Evolutionary conservation across 2,329 filamentous ascomycete genomes (phyloP), one percentile per base, ranked within the genome.

Genomic region (Exophiala xenobiotica): DNA sequence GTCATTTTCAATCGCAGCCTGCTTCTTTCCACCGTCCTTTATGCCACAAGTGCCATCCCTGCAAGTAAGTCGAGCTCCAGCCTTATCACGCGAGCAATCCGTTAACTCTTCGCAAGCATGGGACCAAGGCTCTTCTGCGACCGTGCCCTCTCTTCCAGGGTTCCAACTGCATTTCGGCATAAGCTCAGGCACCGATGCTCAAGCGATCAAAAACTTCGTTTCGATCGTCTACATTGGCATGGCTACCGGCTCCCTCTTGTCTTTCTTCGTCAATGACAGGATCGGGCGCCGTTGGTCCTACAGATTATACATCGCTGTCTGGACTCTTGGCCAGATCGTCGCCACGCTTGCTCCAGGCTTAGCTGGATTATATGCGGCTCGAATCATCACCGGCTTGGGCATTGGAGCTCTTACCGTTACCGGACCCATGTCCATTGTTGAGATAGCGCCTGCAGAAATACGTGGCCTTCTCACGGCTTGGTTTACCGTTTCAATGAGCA

Each of bases 231-330:
- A 71, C 47, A 57, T 73, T 29, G 66, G 65, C 2, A 57, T 51
- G 29, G 66, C 59, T 29, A 53, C 64, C 3, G 67, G 68, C 1
- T 63, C 68, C 1, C 60, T 46, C 11, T 46, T 68, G 3, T 68
- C 68, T 4, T 73, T 70, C 60, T 69, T 72, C 57, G 51, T 72
- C 56, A 71, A 72, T 58, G 69, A 74, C 51, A 61, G 64, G 4
- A 63, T 73, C 18, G 71, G 72, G 1, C 66, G 71, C 1, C 59
- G 68, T 18, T 73, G 71, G 70, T 69, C 70, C 1, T 63, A 64
- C 5, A 66, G 71, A 1, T 55, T 74, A 1, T 74, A 75, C 57
- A 64, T 63, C 24, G 9, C 51, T 23, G 58, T 61, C 19, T 65
- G 56, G 51, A 61, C 61, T 9, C 31, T 61, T 19, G 63, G 63